Base-by-base conservation (phyloP, 805 yeast genomes). In the Hanseniaspora meyeri region DNA sequence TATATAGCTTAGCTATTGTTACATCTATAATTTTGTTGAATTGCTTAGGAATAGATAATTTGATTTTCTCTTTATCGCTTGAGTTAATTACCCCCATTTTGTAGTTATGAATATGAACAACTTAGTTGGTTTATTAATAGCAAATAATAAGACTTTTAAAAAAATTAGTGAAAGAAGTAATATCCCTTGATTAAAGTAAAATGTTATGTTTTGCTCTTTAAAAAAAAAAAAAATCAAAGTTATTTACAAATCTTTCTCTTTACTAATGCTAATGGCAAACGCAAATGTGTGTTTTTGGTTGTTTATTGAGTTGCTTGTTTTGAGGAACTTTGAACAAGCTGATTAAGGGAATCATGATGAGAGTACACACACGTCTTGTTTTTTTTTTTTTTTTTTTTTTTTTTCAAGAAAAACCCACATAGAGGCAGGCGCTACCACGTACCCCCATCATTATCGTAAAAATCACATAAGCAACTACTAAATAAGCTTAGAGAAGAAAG, bases 11-110 rank as follows among this genome's bases (percentile, higher is more conserved):
- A 0, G 96, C 97, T 2, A 91, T 85, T 0, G 96, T 83, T 49
- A 95, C 95, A 70, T 87, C 96, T 37, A 93, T 74, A 60, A 93
- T 78, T 67, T 90, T 90, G 67, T 89, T 89, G 50, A 91, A 75
- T 8, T 87, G 81, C 69, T 88, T 89, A 45, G 98, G 97, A 55
- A 91, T 76, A 19, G 85, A 88, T 57, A 97, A 74, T 66, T 90
- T 90, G 68, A 93, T 80, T 66, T 85, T 84, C 65, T 91, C 96
- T 68, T 88, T 91, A 66, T 93, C 97, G 7, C 75, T 73, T 6
- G 79, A 63, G 8, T 71, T 70, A 49, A 81, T 61, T 12, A 72
- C 63, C 40, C 74, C 73, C 77, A 71, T 71, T 56, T 10, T 48
- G 17, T 37, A 27, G 4, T 17, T 34, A 31, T 6, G 27, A 24